Base-by-base conservation (phyloP, 495 filamentous ascomycete species). In the Podospora fimiseda region DNA sequence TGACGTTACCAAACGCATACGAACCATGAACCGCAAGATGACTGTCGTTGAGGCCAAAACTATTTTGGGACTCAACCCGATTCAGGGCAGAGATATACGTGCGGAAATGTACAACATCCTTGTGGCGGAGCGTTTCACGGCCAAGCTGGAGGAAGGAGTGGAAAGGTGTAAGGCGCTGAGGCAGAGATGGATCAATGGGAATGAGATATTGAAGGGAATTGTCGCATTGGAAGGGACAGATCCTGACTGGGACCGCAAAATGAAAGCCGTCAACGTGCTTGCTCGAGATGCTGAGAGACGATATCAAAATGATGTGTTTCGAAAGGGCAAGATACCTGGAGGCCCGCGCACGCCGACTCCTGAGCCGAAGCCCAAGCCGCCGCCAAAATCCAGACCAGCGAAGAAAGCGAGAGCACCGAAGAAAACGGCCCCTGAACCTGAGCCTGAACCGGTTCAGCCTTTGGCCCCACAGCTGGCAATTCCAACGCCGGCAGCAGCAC, bases 1-100 rank as follows among this genome's bases (percentile, higher is more conserved):
- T n/a, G 86, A 91, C 65, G 86, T 91, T 43, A 89, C 86, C 8
- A 93, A 93, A 66, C 73, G 84, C 20, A 85, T 90, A 75, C 76
- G 88, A 37, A 84, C 77, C 1, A 49, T 80, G 23, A 76, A 80
- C 49, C 71, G 70, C n/a, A 69, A 74, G 22, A 81, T 91, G 73
- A 84, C 81, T 2, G 78, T 90, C 42, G 78, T 80, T 24, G 84
- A 89, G 53, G 86, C 86, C 16, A 90, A 89, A 60, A 84, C 83
- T 53, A 70, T 78, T 6, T 76, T 93, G 13, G 81, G 80, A 2
- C 70, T 91, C 56, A 87, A 91, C 53, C 88, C 88, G 0, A 76
- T 82, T 48, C 74, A 88, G 60, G 83, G 79, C 48, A 78, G 86
- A 15, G 75, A 82, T 55, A 69, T 89, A 22, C 79, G 86, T 2